Percentiles rank a stretch among this genome's conserved stretches.
Conservation (phyloP, 1,284 basidiomycete species). For the Puccinia horiana region DNA sequence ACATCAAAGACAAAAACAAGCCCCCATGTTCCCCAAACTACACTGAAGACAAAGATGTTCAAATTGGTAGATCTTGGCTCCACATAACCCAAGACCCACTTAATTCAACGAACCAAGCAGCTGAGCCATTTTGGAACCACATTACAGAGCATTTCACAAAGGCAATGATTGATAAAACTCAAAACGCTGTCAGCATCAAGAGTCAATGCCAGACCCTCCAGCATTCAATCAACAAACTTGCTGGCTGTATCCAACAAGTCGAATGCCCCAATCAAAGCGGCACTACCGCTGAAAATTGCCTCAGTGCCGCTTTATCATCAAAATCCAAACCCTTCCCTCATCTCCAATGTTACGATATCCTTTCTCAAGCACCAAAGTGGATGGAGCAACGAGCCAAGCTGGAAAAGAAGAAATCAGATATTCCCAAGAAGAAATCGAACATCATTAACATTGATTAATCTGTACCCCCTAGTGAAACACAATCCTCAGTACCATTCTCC, state of each 20-base stretch:
- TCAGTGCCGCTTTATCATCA: not conserved
- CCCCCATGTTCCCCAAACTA: not conserved
- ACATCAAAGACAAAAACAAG: not conserved
- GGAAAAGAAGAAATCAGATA: not conserved
- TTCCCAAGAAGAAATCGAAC: no score
- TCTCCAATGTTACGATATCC: not conserved
- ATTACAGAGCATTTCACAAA: not conserved
- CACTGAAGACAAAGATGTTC: not conserved
- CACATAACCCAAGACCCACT: not conserved
- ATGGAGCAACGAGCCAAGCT: not conserved
- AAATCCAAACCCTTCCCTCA: not conserved
- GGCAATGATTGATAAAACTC: not conserved
- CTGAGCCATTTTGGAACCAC: not conserved
- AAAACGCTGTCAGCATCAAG: not conserved
- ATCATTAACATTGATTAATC: not conserved
- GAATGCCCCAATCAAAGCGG: not conserved
- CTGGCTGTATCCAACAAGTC: conserved; percentile 7
- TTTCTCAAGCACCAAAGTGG: not conserved
- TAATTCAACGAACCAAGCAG: not conserved
- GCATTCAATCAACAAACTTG: not conserved
- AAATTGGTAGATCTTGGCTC: conserved; percentile 12
- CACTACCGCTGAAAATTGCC: not conserved
- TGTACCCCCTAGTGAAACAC: not conserved
- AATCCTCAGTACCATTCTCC: not conserved
- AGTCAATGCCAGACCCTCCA: not conserved